Conservation (phyloP, 768 basidiomycete genomes). For the Auriscalpium orientale region DNA sequence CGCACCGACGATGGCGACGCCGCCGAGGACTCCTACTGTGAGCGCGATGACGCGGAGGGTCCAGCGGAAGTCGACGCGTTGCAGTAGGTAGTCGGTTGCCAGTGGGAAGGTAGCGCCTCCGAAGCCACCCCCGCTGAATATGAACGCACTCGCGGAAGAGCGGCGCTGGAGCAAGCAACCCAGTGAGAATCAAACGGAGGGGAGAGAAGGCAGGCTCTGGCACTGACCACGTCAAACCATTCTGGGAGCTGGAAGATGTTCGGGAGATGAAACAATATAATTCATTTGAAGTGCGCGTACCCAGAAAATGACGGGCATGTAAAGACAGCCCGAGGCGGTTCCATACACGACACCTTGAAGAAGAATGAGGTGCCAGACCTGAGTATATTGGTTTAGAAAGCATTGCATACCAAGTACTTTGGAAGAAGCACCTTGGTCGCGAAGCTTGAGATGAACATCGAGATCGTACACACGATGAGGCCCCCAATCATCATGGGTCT, state of each 20-base stretch:
- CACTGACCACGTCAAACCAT: constrained; percentile 13
- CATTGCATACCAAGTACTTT: too few species aligned
- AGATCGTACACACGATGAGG: constrained; percentile 8
- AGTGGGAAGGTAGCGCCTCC: constrained; percentile 19
- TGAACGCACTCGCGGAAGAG: constrained; percentile 17
- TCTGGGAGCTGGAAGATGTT: constrained; percentile 6
- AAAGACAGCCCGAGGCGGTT: constrained; percentile 12
- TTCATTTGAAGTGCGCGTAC: constrained; percentile 5
- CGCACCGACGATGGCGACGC: constrained; percentile 13
- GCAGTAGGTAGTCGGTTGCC: constrained; percentile 11
- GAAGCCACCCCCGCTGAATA: constrained; percentile 18
- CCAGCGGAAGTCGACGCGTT: constrained; percentile 14
- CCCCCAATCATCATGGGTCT: constrained; percentile 13
- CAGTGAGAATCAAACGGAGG: not conserved
- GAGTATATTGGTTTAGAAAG: not conserved
- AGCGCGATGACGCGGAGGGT: constrained; percentile 17
- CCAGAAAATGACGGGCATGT: constrained; percentile 1
- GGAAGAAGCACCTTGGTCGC: constrained; percentile 8
- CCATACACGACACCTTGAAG: constrained; percentile 19
- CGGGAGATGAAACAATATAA: not conserved
- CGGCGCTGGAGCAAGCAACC: constrained; percentile 1
- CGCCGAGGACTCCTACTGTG: constrained; percentile 9
- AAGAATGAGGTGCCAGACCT: constrained; percentile 18
- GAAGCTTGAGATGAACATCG: constrained; percentile 17
- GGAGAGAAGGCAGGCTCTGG: not conserved